These are phyloP conservation scores for Plasmodium adleri DNA, from an alignment of 169 alveolate genomes.

Conservation along the genomic window DNA sequence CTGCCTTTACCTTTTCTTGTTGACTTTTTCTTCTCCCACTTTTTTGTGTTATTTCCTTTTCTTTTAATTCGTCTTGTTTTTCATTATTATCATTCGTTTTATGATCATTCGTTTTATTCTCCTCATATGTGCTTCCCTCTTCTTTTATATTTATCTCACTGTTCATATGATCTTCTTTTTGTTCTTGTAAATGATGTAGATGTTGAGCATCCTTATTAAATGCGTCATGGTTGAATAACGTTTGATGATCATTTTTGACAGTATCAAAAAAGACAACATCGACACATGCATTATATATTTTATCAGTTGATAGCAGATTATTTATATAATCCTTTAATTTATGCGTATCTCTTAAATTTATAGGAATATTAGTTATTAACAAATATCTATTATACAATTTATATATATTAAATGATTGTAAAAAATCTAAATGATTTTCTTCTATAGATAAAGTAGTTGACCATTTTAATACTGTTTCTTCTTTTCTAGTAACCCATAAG, in stretches of 20 bases:
- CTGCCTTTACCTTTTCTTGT: neutral
- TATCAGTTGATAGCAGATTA: conserved; percentile 4
- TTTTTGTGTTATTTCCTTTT: neutral
- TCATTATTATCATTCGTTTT: neutral
- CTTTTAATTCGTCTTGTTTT: neutral
- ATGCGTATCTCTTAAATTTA: neutral
- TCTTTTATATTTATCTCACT: no score
- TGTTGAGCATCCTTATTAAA: neutral
- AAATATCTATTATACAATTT: conserved; percentile 42
- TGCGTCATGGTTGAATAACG: neutral
- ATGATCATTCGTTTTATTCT: neutral
- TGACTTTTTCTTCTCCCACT: neutral
- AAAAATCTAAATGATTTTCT: conserved; percentile 47
- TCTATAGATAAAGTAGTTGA: conserved; percentile 33
- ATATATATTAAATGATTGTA: conserved; percentile 3
- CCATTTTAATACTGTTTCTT: conserved; percentile 24
- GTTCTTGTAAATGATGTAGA: neutral
- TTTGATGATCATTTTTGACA: neutral
- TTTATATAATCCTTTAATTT: conserved; percentile 33
- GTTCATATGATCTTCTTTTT: no score
- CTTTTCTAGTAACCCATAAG: conserved; percentile 42
- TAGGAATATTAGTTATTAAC: conserved; percentile 34
- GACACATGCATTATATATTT: conserved; percentile 2
- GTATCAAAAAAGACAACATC: conserved; percentile 20
- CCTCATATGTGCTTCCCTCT: neutral